Evolutionary conservation across 169 alveolate species (phyloP), one percentile per base, ranked within the genome.

Genomic region (Toxoplasma gondii): DNA sequence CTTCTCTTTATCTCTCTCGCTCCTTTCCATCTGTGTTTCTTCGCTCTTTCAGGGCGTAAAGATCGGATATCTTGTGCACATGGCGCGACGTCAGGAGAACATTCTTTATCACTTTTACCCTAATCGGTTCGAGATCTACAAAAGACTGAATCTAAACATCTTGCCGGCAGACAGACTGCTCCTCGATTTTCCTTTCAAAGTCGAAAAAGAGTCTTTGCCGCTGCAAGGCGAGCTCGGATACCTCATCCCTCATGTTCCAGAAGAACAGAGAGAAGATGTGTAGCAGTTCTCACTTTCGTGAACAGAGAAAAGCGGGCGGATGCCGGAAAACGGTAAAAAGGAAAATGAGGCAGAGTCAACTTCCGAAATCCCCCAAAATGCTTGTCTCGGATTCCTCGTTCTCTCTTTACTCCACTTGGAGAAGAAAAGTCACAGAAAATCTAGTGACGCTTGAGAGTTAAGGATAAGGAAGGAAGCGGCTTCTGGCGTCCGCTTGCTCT

Each of bases 11-110:
- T 69, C 38, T n/a, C 19, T 69, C 24, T 10, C 31, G 81, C 38
- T 10, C 9, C 9, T 29, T 69, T 29, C 5, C 81, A 69, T 29
- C 81, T 69, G 7, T 69, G 81, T 17, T n/a, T n/a, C 41, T 17
- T 69, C 41, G 81, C 24, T 69, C 16, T 70, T 93, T 54, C 78
- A 95, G 96, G 96, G 97, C 4, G 45, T 96, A 83, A 88, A 93
- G 88, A 54, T 96, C 4, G 97, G 97, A 12, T 80, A 96, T 49
- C 29, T 96, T 29, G 82, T 96, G 36, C 92, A 95, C 93, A 92
- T 45, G 58, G 96, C 97, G 17, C 41, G 92, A 44, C 95, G 93
- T 67, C 97, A 96, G 58, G 92, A 94, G 41, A 97, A 88, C 84
- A 95, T 96, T 29, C 39, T 96, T 58, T 34, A 74, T 9, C 80